Evolutionary conservation across 106 monocot genomes (phyloP).

Genomic region (Apostasia shenzhenica): DNA sequence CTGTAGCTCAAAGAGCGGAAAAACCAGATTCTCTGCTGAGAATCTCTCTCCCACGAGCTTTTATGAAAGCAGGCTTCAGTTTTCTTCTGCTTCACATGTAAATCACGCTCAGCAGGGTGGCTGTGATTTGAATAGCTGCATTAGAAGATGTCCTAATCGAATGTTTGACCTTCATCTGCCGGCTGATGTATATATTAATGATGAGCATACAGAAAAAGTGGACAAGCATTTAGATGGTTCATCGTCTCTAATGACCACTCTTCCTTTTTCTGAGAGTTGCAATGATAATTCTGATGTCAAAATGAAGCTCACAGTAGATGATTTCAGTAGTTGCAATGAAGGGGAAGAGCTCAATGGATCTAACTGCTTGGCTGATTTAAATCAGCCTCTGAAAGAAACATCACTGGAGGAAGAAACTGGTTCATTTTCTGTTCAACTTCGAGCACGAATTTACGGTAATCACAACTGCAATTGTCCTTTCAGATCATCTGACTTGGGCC

Average conservation of each 20-base stretch:
- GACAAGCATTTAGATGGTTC: slow-evolving; percentile 15
- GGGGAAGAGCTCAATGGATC: slow-evolving; percentile 10
- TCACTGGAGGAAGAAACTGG: slow-evolving; percentile 10
- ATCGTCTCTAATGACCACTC: slow-evolving; percentile 1
- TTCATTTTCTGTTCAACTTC: slow-evolving; percentile 19
- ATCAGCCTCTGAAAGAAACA: slow-evolving; percentile 35
- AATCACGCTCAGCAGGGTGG: slow-evolving; percentile 11
- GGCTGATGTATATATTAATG: slow-evolving; percentile 37
- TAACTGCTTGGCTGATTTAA: slow-evolving; percentile 33
- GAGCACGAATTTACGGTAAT: slow-evolving; percentile 9
- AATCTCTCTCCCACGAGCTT: slow-evolving; percentile 16
- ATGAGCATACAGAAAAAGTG: slow-evolving; percentile 25
- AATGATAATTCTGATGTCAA: slow-evolving; percentile 10
- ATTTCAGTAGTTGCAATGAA: neutral
- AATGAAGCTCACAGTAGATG: slow-evolving; percentile 21
- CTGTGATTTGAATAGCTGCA: slow-evolving; percentile 3
- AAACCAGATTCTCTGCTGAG: slow-evolving; percentile 6
- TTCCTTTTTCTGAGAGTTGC: slow-evolving; percentile 6
- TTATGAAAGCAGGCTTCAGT: slow-evolving; percentile 22
- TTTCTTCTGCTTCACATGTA: slow-evolving; percentile 6
- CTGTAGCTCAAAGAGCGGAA: slow-evolving; percentile 1
- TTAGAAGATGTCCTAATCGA: slow-evolving; percentile 13
- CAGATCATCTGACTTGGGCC: slow-evolving; percentile 12
- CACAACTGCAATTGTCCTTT: slow-evolving; percentile 8
- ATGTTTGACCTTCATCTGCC: slow-evolving; percentile 59